These are phyloP conservation scores for Trichophyton verrucosum DNA, from an alignment of 2,329 filamentous ascomycete genomes.

Conservation along the genomic window DNA sequence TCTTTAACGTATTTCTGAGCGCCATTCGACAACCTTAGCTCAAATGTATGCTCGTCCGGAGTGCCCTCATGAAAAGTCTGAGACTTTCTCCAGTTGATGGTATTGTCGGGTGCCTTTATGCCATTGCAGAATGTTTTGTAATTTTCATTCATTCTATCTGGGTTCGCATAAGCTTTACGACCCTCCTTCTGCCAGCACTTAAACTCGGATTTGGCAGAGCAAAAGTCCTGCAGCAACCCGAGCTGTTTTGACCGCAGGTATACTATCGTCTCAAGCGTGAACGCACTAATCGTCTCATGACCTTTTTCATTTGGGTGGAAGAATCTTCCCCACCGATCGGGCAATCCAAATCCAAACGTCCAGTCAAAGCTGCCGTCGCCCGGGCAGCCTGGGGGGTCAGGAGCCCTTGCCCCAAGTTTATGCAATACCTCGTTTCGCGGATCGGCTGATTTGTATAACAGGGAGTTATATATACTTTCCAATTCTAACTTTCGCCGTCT, in stretches of 20 bases:
- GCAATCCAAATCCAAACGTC: slow-evolving; percentile 12
- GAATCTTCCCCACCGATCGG: slow-evolving; percentile 20
- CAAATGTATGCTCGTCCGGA: slow-evolving; percentile 19
- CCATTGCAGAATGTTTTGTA: slow-evolving; percentile 22
- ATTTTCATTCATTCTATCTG: slow-evolving; percentile 17
- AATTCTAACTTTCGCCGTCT: too few species aligned
- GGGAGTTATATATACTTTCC: too few species aligned
- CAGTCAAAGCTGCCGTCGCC: slow-evolving; percentile 13
- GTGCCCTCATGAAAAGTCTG: slow-evolving; percentile 18
- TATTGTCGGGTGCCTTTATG: slow-evolving; percentile 9
- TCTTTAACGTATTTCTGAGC: slow-evolving; percentile 9
- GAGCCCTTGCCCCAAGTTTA: slow-evolving; percentile 11
- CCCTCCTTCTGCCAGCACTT: slow-evolving; percentile 20
- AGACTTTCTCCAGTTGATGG: background rate
- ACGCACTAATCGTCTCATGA: slow-evolving; percentile 17
- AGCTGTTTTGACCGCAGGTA: slow-evolving; percentile 16
- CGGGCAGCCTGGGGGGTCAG: slow-evolving; percentile 19
- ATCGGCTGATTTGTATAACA: background rate
- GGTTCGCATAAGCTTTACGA: slow-evolving; percentile 15
- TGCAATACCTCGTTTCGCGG: background rate
- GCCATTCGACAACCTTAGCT: slow-evolving; percentile 10
- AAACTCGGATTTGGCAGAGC: slow-evolving; percentile 15
- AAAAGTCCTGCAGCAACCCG: slow-evolving; percentile 9
- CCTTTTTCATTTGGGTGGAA: slow-evolving; percentile 25
- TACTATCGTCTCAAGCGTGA: slow-evolving; percentile 16